These are phyloP conservation scores for Anthostomella pinea DNA, from an alignment of 2,329 filamentous ascomycete genomes.

Conservation along the genomic window DNA sequence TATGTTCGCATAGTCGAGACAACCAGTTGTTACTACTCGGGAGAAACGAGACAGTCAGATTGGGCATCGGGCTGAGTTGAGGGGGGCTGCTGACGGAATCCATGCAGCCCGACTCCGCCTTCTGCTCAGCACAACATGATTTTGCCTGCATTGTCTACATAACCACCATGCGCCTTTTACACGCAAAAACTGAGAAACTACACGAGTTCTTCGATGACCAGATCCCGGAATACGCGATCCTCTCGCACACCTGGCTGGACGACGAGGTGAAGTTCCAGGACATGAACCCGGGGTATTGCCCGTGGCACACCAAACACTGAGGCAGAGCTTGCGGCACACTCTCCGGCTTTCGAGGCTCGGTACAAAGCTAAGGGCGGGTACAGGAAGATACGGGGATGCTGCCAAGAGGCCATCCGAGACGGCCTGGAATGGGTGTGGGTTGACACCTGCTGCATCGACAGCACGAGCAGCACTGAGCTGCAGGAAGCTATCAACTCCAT, in stretches of 20 bases:
- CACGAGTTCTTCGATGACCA: constrained; percentile 1
- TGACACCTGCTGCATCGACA: constrained; percentile 5
- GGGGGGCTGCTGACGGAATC: too few species aligned
- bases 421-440: constrained; percentile 1
- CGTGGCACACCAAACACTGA: background rate
- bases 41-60: too few species aligned
- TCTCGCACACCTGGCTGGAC: constrained; percentile 1
- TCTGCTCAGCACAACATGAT: too few species aligned
- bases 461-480: background rate
- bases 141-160: too few species aligned
- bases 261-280: constrained; percentile 1
- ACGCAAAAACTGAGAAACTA: background rate
- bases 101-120: too few species aligned
- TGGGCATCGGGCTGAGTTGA: too few species aligned
- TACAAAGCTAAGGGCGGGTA: background rate
- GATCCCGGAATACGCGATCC: background rate
- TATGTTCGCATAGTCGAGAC: too few species aligned
- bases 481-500: constrained; percentile 3
- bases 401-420: background rate
- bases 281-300: background rate
- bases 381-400: background rate
- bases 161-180: constrained; percentile 1
- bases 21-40: too few species aligned
- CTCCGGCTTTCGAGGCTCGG: background rate
- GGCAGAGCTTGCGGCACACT: background rate